phyloP scores from a whole-genome alignment of 257 asterid genomes.

The Paraleonurus japonicus region DNA sequence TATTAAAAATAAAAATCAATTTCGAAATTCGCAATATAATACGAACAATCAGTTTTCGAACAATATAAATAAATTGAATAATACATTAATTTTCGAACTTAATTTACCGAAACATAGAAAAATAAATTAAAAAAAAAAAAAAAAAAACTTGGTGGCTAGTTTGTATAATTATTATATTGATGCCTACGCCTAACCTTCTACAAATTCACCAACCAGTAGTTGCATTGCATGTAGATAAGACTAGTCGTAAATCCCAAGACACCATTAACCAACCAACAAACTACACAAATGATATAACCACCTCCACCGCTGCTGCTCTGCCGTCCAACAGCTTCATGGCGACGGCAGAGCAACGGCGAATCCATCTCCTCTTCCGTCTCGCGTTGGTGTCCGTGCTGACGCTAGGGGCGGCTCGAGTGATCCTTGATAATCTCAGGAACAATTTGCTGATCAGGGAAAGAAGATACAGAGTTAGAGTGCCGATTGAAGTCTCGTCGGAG shows the following conservation, averaged over 20 bases:
- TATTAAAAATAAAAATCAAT: too few species aligned
- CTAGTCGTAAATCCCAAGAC: conserved; percentile 47
- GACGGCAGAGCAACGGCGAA: conserved; percentile 39
- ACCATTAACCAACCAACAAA: conserved; percentile 18
- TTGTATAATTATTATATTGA: too few species aligned
- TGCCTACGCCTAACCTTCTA: conserved; percentile 26
- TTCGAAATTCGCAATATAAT: too few species aligned
- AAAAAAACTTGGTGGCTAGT: too few species aligned
- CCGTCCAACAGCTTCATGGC: conserved; percentile 32
- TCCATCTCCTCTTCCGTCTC: conserved; percentile 51
- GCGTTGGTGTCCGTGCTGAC: conserved; percentile 55
- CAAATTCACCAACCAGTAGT: conserved; percentile 66
- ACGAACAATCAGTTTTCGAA: too few species aligned
- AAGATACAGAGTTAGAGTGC: conserved; percentile 33
- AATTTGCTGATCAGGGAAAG: conserved; percentile 31
- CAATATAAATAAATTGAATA: too few species aligned
- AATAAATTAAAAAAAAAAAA: too few species aligned
- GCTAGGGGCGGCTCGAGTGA: conserved; percentile 55
- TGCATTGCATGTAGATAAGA: conserved; percentile 39
- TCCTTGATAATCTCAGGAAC: conserved; percentile 51
- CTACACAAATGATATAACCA: conserved; percentile 1
- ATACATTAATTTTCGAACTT: too few species aligned
- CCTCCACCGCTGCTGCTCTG: neutral
- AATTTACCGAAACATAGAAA: too few species aligned
- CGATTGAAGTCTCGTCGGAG: conserved; percentile 53